phyloP scores from a whole-genome alignment of 306 rosid genomes.

The Vigna radiata region DNA sequence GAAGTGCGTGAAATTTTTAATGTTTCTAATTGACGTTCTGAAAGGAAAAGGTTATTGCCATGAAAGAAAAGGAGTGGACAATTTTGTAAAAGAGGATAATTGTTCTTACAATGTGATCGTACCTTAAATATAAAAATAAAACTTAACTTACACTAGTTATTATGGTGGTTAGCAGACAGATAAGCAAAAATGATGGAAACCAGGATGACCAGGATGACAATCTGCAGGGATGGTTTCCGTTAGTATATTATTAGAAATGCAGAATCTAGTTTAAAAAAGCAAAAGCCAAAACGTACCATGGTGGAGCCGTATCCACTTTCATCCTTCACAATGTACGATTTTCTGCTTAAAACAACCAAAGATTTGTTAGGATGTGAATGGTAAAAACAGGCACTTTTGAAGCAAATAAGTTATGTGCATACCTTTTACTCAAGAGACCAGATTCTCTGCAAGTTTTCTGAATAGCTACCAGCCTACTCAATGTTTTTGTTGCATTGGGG shows the following conservation, averaged over 20 bases:
- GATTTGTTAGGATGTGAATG: slow-evolving; percentile 45
- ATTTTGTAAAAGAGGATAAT: not conserved
- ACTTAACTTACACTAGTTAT: slow-evolving; percentile 68
- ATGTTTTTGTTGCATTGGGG: slow-evolving; percentile 83
- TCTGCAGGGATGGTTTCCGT: slow-evolving; percentile 58
- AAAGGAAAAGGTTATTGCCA: slow-evolving; percentile 18
- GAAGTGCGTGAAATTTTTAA: too few species aligned
- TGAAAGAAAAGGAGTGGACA: slow-evolving; percentile 21
- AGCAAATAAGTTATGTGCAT: slow-evolving; percentile 39
- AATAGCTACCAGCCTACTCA: slow-evolving; percentile 77
- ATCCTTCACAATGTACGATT: slow-evolving; percentile 57
- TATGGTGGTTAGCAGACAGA: slow-evolving; percentile 57
- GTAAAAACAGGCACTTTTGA: slow-evolving; percentile 23
- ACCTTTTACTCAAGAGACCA: slow-evolving; percentile 76
- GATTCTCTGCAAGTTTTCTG: slow-evolving; percentile 85
- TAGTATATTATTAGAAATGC: slow-evolving; percentile 31
- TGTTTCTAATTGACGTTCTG: not conserved
- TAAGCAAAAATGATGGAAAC: slow-evolving; percentile 67
- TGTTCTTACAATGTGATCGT: slow-evolving; percentile 14
- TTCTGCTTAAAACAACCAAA: slow-evolving; percentile 55
- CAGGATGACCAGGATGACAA: slow-evolving; percentile 56
- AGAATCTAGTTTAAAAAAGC: not conserved
- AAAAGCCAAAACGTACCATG: slow-evolving; percentile 54
- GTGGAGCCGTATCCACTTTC: slow-evolving; percentile 54
- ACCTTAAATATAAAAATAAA: not conserved